Conservation (phyloP, 495 filamentous ascomycete species). For the Bacidia gigantensis region DNA sequence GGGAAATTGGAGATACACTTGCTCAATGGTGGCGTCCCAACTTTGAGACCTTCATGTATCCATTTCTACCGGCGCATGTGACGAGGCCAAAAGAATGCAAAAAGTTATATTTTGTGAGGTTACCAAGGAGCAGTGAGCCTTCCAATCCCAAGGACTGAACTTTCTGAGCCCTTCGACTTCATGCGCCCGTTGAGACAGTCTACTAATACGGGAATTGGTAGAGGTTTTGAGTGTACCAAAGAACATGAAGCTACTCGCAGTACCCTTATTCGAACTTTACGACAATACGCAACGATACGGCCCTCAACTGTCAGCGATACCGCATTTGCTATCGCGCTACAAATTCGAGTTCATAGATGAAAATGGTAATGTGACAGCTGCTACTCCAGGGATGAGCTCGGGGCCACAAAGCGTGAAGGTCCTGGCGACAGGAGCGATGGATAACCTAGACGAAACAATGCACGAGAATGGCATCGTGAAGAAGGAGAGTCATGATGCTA, state of each 20-base stretch:
- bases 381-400: conserved; percentile 58
- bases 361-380: conserved; percentile 70
- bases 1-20: conserved; percentile 86
- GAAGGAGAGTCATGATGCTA: neutral
- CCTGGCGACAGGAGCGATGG: conserved; percentile 46
- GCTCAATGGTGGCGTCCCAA: conserved; percentile 98
- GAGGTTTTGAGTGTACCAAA: conserved; percentile 96
- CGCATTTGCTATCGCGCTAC: conserved; percentile 82
- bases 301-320: conserved; percentile 89
- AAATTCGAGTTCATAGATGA: conserved; percentile 99
- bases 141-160: neutral
- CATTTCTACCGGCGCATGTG: conserved; percentile 87
- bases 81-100: conserved; percentile 98
- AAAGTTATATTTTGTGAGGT: conserved; percentile 92
- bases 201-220: conserved; percentile 22
- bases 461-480: conserved; percentile 8
- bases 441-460: neutral
- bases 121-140: conserved; percentile 75
- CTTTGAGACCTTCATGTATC: conserved; percentile 99
- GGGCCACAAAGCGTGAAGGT: conserved; percentile 46
- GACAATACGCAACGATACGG: conserved; percentile 93
- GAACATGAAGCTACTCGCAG: conserved; percentile 98
- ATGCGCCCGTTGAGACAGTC: conserved; percentile 5
- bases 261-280: conserved; percentile 93
- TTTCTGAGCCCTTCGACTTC: neutral